Base-by-base conservation (phyloP, 2,329 filamentous ascomycete genomes). In the Trichoderma atroviride region DNA sequence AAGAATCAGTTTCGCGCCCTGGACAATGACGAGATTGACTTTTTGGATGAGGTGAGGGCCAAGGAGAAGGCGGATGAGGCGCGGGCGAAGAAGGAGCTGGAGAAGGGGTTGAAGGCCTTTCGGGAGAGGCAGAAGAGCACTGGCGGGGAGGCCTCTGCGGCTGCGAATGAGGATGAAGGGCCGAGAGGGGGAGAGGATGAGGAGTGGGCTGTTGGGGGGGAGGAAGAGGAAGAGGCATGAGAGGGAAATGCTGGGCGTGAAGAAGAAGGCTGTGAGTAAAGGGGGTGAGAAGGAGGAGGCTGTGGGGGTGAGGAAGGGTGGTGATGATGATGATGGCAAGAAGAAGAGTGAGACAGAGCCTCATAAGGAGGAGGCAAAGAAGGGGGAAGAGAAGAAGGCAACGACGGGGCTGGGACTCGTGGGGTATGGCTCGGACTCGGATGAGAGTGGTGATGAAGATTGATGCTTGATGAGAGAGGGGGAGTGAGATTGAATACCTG, bases 11-110 rank as follows among this genome's bases (percentile, higher is more conserved):
- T 94, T 77, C 87, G 90, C 50, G 84, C 90, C 3, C 84, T 96
- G 35, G 90, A 95, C 76, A 91, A 93, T 70, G 91, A 94, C 76
- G 92, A 95, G 81, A 84, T 91, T 62, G 91, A 91, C 24, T 95
- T 93, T 73, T 80, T 96, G 62, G 88, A 90, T 58, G 86, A 85
- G 57, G 84, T 91, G 50, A 75, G 81, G 60, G 83, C 82, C 63
- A 80, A 80, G 65, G 81, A 83, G 75, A 78, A 84, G 43, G 79
- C 76, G 5, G 88, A 88, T 73, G 88, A 90, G 76, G 86, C 86
- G 70, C 77, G 82, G 56, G 79, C 85, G 62, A 80, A 81, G 72
- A 79, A 80, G 33, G 88, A 91, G 81, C 86, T 84, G 50, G 86
- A 88, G 74, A 84, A 86, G 29, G 83, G 87, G 6, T 77, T 91